Conservation (phyloP, 495 filamentous ascomycete genomes). For the Talaromyces wortmannii region DNA sequence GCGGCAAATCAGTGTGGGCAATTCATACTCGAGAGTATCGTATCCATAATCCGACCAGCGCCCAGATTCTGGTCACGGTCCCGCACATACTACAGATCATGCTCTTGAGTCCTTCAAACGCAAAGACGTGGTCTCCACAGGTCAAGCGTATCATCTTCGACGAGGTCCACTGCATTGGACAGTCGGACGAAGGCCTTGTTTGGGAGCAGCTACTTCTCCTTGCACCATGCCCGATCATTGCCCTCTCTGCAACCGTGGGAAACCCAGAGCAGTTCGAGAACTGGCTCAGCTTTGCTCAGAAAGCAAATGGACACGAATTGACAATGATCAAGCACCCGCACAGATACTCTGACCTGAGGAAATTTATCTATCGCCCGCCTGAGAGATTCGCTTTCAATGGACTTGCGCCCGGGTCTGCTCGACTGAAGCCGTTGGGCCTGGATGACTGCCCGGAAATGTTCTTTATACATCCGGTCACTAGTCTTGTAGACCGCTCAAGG, state of each 20-base stretch:
- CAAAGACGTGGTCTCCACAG: constrained; percentile 56
- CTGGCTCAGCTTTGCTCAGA: constrained; percentile 60
- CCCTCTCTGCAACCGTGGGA: constrained; percentile 72
- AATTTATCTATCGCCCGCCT: constrained; percentile 54
- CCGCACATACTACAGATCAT: constrained; percentile 76
- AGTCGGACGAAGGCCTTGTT: constrained; percentile 68
- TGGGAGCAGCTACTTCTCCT: constrained; percentile 77
- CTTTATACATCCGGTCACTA: constrained; percentile 64
- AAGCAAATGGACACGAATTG: constrained; percentile 46
- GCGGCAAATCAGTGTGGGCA: constrained; percentile 65
- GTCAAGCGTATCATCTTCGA: constrained; percentile 76
- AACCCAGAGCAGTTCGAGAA: constrained; percentile 63
- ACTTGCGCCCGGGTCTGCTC: constrained; percentile 28
- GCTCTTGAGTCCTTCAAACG: constrained; percentile 62
- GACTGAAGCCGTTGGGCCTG: constrained; percentile 39
- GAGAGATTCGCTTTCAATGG: constrained; percentile 49
- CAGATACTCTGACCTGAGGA: constrained; percentile 68
- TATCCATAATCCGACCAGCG: constrained; percentile 62
- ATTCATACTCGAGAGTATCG: constrained; percentile 71
- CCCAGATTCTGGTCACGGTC: constrained; percentile 71
- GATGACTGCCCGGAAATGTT: constrained; percentile 42
- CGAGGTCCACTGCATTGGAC: constrained; percentile 75
- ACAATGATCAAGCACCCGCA: constrained; percentile 58
- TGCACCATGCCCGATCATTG: constrained; percentile 71
- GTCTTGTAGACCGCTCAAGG: constrained; percentile 49